Conservation (phyloP, 1,284 basidiomycete species). For the Malassezia globosa region DNA sequence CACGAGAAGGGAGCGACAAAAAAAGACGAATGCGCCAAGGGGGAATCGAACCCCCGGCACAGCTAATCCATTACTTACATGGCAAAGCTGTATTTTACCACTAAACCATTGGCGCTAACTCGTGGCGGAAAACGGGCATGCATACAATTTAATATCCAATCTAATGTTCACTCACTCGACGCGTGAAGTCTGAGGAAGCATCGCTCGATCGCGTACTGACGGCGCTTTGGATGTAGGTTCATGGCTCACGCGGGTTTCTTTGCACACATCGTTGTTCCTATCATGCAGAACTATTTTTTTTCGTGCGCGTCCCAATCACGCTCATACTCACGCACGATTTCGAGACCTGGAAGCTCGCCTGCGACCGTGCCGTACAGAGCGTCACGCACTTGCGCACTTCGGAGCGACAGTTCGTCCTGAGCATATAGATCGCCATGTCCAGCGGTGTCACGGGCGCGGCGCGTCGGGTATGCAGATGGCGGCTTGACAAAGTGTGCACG, state of each 20-base stretch:
- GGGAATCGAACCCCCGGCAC: constrained; percentile 23
- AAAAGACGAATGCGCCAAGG: constrained; percentile 18
- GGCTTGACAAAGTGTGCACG: constrained; percentile 18
- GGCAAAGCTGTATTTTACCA: constrained; percentile 24
- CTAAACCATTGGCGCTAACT: constrained; percentile 19
- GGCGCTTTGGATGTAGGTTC: no score
- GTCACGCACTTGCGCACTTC: constrained; percentile 38
- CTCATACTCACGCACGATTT: constrained; percentile 35
- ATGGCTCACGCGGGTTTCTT: background rate
- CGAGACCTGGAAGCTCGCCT: constrained; percentile 39
- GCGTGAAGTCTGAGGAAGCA: background rate
- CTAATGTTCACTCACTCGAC: no score
- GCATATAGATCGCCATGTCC: constrained; percentile 17
- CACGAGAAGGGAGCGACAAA: no score
- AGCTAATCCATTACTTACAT: constrained; percentile 15
- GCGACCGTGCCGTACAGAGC: constrained; percentile 45
- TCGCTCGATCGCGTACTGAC: no score
- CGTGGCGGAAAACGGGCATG: no score
- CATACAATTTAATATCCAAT: no score
- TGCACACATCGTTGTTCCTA: background rate
- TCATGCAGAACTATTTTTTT: background rate
- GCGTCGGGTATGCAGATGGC: constrained; percentile 8
- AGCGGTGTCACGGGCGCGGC: constrained; percentile 13
- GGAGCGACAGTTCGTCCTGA: constrained; percentile 13
- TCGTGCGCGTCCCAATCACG: constrained; percentile 11